Conservation (phyloP, 1,284 basidiomycete species). For the Boletus semigastroideus region DNA sequence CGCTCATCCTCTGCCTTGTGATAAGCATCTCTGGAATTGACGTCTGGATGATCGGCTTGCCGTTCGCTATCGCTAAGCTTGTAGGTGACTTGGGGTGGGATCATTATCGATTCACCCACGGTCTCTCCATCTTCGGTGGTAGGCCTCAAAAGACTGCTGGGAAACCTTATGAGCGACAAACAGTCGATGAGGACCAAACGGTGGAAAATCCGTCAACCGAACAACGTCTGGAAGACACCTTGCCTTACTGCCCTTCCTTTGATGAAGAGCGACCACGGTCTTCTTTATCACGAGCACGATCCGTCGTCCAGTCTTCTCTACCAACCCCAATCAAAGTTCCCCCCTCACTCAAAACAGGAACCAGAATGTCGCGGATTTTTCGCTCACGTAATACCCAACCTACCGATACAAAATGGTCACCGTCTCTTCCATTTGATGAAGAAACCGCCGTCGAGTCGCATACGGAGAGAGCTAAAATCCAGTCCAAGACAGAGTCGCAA, state of each 20-base stretch:
- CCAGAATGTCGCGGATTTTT: background rate
- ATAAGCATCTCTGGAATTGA: constrained; percentile 59
- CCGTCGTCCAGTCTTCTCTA: background rate
- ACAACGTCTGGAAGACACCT: background rate
- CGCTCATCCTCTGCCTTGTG: constrained; percentile 50
- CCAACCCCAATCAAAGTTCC: background rate
- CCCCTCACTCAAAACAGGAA: background rate
- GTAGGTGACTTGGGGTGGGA: background rate
- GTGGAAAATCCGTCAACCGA: background rate
- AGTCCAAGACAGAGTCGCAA: background rate
- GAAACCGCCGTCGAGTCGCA: background rate
- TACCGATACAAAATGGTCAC: background rate
- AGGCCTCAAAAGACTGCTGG: background rate
- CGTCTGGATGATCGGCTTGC: constrained; percentile 41
- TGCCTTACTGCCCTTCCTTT: background rate
- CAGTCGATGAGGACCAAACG: background rate
- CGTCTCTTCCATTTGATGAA: background rate
- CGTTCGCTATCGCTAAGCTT: background rate
- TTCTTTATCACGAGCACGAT: background rate
- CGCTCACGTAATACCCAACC: background rate
- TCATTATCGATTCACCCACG: background rate
- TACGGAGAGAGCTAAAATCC: background rate
- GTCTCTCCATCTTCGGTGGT: background rate
- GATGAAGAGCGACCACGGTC: background rate
- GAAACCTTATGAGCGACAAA: background rate